phyloP scores from a whole-genome alignment of 169 alveolate genomes.

The Eimeria maxima region DNA sequence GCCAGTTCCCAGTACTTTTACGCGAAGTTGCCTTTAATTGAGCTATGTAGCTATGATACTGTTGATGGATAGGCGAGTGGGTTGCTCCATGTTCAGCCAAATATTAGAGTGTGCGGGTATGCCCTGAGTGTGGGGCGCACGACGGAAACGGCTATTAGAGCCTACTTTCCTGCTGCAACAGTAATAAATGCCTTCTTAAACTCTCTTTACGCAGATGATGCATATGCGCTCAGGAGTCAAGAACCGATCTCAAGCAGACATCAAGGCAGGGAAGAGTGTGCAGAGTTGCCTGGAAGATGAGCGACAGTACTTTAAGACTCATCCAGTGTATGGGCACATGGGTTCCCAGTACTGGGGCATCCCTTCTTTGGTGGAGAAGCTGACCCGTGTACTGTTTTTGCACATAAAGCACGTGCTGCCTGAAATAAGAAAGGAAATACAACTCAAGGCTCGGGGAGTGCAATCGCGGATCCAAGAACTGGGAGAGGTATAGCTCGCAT shows the following conservation, averaged over 20 bases:
- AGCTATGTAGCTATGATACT: constrained; percentile 51
- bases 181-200: not conserved
- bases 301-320: constrained; percentile 94
- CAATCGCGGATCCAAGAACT: constrained; percentile 78
- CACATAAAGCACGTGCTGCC: constrained; percentile 98
- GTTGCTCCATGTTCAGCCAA: constrained; percentile 92
- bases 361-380: constrained; percentile 96
- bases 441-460: constrained; percentile 62
- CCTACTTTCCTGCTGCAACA: not conserved
- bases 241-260: constrained; percentile 93
- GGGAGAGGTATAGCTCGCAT: constrained; percentile 55
- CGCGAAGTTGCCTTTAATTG: not conserved
- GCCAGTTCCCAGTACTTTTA: not conserved
- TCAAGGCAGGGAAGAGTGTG: constrained; percentile 91
- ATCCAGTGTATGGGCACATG: constrained; percentile 96
- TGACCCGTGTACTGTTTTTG: constrained; percentile 97
- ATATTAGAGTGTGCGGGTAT: not conserved
- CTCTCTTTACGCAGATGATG: not conserved
- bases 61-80: constrained; percentile 91
- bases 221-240: constrained; percentile 91
- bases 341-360: constrained; percentile 97
- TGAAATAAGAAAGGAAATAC: constrained; percentile 96
- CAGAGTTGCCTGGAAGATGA: constrained; percentile 93
- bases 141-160: constrained; percentile 86
- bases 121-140: not conserved